Conservation (phyloP, 306 rosid genomes). For the Rosa persica region DNA sequence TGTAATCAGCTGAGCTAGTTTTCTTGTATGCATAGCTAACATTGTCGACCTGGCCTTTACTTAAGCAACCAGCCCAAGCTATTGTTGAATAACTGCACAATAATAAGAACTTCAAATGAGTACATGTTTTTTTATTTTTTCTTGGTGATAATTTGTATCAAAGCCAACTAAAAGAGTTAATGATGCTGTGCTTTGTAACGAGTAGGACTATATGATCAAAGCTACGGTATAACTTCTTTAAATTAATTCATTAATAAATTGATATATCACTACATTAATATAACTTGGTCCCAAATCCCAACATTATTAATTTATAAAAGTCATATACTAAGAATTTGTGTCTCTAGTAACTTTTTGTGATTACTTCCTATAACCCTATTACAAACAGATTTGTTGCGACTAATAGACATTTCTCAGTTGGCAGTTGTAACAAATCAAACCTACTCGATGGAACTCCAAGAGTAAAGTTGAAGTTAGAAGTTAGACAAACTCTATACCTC, state of each 20-base stretch:
- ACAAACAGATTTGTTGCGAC: background rate
- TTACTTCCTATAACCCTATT: background rate
- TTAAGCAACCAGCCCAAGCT: conserved; percentile 82
- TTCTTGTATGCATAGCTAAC: conserved; percentile 78
- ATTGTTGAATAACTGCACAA: conserved; percentile 83
- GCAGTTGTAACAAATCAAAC: background rate
- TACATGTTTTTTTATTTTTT: background rate
- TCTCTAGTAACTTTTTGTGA: too few species aligned
- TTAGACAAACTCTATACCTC: conserved; percentile 37
- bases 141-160: background rate
- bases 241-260: too few species aligned
- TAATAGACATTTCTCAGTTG: background rate
- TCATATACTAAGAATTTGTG: too few species aligned
- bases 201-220: too few species aligned
- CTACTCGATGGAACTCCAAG: background rate
- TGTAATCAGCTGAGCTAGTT: conserved; percentile 50
- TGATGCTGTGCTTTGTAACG: background rate
- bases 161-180: background rate
- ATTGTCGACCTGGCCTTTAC: conserved; percentile 52
- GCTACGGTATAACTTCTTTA: too few species aligned
- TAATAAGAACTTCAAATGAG: background rate
- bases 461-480: background rate
- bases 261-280: too few species aligned
- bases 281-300: background rate
- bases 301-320: too few species aligned